These are phyloP conservation scores for Ustilago cynodontis DNA, from an alignment of 1,284 basidiomycete species.

Conservation along the genomic window DNA sequence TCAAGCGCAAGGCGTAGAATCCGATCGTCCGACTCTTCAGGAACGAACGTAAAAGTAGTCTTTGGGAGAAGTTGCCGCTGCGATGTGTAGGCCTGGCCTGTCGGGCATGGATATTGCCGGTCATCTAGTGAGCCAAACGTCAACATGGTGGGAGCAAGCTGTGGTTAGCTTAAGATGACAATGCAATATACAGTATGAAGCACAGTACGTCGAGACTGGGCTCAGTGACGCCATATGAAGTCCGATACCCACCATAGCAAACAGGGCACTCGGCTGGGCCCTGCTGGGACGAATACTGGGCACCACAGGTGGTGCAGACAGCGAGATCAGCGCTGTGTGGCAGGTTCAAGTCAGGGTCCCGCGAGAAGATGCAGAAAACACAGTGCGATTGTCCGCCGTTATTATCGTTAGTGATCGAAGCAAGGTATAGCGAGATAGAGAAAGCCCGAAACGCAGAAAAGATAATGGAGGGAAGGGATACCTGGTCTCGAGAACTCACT, in stretches of 20 bases:
- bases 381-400: too few species aligned
- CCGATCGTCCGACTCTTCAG: conserved; percentile 34
- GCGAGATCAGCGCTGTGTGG: conserved; percentile 37
- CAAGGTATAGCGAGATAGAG: too few species aligned
- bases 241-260: conserved; percentile 33
- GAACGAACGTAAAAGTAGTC: conserved; percentile 26
- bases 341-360: neutral
- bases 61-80: conserved; percentile 27
- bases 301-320: conserved; percentile 42
- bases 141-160: neutral
- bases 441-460: neutral
- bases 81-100: conserved; percentile 35
- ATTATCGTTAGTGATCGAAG: too few species aligned
- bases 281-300: conserved; percentile 22
- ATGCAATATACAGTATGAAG: neutral
- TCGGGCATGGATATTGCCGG: conserved; percentile 31
- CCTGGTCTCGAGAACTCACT: conserved; percentile 19
- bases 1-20: conserved; percentile 36
- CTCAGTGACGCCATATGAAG: conserved; percentile 1
- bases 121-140: conserved; percentile 21
- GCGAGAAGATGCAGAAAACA: neutral
- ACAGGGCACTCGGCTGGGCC: conserved; percentile 34
- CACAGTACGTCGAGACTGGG: neutral
- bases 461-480: too few species aligned
- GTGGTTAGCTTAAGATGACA: neutral